phyloP scores from a whole-genome alignment of 257 asterid species.

The Solanum okadae region DNA sequence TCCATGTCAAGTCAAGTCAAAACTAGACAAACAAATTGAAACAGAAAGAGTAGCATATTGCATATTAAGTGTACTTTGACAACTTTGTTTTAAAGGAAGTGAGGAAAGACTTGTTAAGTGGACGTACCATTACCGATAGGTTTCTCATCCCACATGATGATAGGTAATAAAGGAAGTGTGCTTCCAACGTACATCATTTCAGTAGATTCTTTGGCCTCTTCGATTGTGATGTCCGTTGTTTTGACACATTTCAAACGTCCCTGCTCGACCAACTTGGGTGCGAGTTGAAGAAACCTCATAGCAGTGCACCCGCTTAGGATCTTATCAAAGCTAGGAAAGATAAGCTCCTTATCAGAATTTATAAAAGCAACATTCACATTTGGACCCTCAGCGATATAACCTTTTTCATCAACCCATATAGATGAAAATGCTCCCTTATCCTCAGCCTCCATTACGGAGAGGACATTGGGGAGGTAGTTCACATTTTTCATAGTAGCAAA shows the following conservation, averaged over 20 bases:
- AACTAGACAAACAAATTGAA: background rate
- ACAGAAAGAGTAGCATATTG: no score
- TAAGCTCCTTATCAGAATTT: constrained; percentile 51
- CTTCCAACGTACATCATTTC: constrained; percentile 96
- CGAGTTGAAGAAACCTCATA: constrained; percentile 66
- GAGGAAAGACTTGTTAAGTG: background rate
- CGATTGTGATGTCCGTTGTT: constrained; percentile 29
- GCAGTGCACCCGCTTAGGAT: constrained; percentile 84
- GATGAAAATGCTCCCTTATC: constrained; percentile 62
- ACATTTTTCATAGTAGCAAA: constrained; percentile 83
- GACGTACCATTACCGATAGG: constrained; percentile 77
- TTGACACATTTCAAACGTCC: constrained; percentile 52
- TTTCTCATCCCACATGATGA: constrained; percentile 59
- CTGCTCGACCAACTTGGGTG: constrained; percentile 51
- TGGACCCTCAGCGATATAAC: constrained; percentile 85
- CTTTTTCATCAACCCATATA: constrained; percentile 73
- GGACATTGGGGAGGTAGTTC: constrained; percentile 86
- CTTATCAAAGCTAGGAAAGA: constrained; percentile 61
- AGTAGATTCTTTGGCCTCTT: constrained; percentile 43
- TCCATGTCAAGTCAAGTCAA: background rate
- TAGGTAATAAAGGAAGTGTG: constrained; percentile 78
- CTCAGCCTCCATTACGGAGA: constrained; percentile 82
- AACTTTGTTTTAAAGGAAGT: background rate
- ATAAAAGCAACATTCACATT: constrained; percentile 81
- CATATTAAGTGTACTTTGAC: background rate